Conservation (phyloP, 2,329 filamentous ascomycete species). For the Fusarium tupiense region DNA sequence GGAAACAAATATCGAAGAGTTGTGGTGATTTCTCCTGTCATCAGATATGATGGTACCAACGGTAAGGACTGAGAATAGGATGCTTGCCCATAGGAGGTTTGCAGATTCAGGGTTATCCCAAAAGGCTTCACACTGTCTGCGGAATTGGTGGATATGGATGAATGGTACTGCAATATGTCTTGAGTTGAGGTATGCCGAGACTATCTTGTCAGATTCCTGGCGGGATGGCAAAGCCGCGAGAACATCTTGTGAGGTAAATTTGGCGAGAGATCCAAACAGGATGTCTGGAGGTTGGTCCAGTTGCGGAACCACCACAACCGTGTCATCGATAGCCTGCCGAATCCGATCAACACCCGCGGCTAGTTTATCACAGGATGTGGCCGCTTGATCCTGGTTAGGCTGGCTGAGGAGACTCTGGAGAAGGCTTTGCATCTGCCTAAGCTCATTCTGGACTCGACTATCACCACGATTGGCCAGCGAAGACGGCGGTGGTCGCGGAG, state of each 20-base stretch:
- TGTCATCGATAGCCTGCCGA: background rate
- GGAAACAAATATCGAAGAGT: background rate
- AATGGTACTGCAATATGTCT: conserved; percentile 4
- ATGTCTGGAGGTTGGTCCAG: background rate
- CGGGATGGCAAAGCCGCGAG: conserved; percentile 2
- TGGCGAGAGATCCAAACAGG: background rate
- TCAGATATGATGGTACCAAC: background rate
- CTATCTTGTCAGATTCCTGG: background rate
- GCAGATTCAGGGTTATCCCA: background rate
- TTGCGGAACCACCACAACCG: background rate
- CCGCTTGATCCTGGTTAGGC: background rate
- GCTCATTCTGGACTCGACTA: background rate
- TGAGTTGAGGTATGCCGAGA: conserved; percentile 17
- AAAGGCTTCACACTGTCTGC: conserved; percentile 25
- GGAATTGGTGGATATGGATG: conserved; percentile 21
- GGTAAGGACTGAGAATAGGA: conserved; percentile 16
- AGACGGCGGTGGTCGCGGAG: accelerated
- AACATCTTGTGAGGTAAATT: background rate
- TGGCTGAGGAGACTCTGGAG: background rate
- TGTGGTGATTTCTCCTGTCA: accelerated
- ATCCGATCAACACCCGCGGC: background rate
- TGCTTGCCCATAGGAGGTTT: conserved; percentile 17
- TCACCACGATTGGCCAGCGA: background rate
- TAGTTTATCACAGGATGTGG: background rate
- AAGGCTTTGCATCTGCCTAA: conserved; percentile 14